phyloP scores from a whole-genome alignment of 1,284 basidiomycete species.

The Phenoliferia sp. region DNA sequence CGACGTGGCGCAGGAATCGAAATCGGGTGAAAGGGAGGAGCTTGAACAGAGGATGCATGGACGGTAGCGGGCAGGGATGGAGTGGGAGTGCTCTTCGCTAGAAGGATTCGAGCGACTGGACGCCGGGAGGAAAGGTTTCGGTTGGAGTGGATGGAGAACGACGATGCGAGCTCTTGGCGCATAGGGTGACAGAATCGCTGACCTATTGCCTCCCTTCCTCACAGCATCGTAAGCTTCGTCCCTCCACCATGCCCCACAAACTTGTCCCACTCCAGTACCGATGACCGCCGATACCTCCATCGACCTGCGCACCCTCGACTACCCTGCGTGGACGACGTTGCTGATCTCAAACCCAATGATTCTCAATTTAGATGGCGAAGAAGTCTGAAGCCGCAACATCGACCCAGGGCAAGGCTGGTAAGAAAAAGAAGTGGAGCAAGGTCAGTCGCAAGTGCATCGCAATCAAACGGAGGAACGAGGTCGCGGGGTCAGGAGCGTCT shows the following conservation, averaged over 20 bases:
- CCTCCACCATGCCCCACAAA: neutral
- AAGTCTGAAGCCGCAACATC: slow-evolving; percentile 18
- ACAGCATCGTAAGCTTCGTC: neutral
- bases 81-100: neutral
- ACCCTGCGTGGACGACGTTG: neutral
- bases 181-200: neutral
- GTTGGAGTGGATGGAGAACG: neutral
- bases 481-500: neutral
- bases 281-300: neutral
- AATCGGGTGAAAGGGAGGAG: too few species aligned
- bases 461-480: slow-evolving; percentile 51
- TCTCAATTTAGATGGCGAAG: slow-evolving; percentile 19
- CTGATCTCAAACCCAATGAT: slow-evolving; percentile 2
- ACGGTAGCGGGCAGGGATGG: too few species aligned
- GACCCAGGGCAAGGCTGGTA: slow-evolving; percentile 23
- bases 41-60: too few species aligned
- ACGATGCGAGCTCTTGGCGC: neutral
- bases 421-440: slow-evolving; percentile 40
- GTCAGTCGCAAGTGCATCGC: slow-evolving; percentile 41
- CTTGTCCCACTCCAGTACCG: neutral
- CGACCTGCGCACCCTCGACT: neutral
- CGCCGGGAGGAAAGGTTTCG: too few species aligned
- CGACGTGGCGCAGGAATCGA: too few species aligned
- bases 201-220: neutral
- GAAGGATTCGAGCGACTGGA: neutral